Conservation (phyloP, 129 eudicot species). For the Flaveria linearis region DNA sequence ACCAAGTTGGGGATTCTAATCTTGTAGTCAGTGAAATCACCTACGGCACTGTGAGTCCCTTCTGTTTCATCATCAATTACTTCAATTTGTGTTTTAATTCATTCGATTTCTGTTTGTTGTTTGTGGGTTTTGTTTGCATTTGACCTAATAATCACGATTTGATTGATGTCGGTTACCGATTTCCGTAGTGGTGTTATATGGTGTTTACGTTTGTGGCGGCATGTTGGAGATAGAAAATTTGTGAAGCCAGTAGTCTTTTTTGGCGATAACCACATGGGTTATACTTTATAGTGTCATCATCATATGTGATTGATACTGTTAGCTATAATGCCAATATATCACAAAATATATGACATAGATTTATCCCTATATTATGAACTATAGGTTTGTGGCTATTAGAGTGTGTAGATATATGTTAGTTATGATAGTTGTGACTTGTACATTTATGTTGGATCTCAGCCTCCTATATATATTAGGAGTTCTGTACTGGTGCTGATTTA, state of each 20-base stretch:
- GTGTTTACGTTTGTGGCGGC: too few relatives aligned
- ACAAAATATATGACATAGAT: not conserved
- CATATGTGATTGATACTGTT: too few relatives aligned
- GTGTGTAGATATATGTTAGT: too few relatives aligned
- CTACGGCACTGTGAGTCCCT: constrained; percentile 66
- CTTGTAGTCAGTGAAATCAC: constrained; percentile 90
- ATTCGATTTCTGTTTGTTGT: not conserved
- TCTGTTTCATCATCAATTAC: not conserved
- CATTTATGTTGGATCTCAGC: too few relatives aligned
- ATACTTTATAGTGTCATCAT: too few relatives aligned
- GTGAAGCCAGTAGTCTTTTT: too few relatives aligned
- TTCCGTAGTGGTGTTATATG: too few relatives aligned
- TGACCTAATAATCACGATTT: not conserved
- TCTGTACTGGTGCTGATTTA: too few relatives aligned
- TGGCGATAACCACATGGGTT: too few relatives aligned
- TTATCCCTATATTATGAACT: not conserved
- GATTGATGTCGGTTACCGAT: not conserved
- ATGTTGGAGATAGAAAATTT: too few relatives aligned
- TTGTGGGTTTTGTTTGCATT: not conserved
- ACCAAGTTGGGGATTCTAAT: constrained; percentile 84
- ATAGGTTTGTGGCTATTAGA: not conserved
- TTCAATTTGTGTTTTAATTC: not conserved
- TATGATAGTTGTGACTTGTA: too few relatives aligned
- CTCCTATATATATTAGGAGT: too few relatives aligned
- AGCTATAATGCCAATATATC: not conserved